Conservation (phyloP, 1,284 basidiomycete species). For the Phlebopus sp. region DNA sequence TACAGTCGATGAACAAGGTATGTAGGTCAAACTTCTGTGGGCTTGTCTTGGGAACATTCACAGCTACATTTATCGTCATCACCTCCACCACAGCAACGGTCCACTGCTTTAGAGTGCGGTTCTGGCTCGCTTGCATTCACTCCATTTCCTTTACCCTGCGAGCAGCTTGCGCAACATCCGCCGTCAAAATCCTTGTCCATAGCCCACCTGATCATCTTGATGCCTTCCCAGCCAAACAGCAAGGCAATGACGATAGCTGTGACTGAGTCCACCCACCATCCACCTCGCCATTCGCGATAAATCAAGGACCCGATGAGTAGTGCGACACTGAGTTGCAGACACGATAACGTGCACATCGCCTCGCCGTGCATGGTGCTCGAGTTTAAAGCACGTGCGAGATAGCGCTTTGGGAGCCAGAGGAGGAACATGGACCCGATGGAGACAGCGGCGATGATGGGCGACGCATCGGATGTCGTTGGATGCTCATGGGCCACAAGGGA, state of each 20-base stretch:
- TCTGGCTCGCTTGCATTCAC: too few species aligned
- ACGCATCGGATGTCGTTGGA: constrained; percentile 38
- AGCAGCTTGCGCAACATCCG: constrained; percentile 32
- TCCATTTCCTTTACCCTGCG: too few species aligned
- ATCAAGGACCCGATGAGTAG: constrained; percentile 35
- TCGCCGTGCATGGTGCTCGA: constrained; percentile 44
- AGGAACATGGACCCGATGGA: constrained; percentile 38
- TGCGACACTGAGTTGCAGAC: constrained; percentile 35
- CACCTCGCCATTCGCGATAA: constrained; percentile 38
- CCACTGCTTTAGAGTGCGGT: too few species aligned
- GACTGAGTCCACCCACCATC: constrained; percentile 47
- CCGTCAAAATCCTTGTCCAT: constrained; percentile 36
- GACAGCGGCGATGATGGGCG: constrained; percentile 41
- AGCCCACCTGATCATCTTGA: constrained; percentile 41
- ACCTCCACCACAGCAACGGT: too few species aligned
- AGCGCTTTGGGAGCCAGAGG: constrained; percentile 45
- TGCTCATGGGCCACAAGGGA: constrained; percentile 34
- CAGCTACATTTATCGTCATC: too few species aligned
- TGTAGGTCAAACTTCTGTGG: too few species aligned
- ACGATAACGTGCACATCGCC: constrained; percentile 37
- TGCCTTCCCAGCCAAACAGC: constrained; percentile 43
- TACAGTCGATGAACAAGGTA: too few species aligned
- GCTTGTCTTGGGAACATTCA: too few species aligned
- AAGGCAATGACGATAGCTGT: constrained; percentile 40
- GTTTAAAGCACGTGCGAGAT: constrained; percentile 41